Evolutionary conservation across 306 rosid genomes (phyloP), one percentile per base, ranked within the genome.

Genomic region (Geum urbanum): DNA sequence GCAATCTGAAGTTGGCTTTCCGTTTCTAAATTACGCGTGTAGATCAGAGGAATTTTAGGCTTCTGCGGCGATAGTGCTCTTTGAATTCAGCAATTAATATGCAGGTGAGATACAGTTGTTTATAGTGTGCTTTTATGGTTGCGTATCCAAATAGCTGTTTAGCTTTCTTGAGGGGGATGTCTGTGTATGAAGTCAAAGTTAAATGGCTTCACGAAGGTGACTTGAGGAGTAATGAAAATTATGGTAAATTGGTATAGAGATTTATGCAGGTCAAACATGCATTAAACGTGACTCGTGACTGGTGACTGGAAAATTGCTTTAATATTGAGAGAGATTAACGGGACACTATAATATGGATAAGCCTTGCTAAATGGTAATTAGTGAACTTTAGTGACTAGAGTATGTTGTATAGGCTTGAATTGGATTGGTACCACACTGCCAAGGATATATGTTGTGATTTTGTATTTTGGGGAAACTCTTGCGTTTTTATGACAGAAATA

Each of bases 51-150:
- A 22, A 43, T 2, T 19, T 43, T 53, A 54, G 74, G 37, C 37
- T 32, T 32, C 37, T 32, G 74, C 52, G 27, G 39, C 43, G 41
- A 32, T 3, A 14, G 64, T 43, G 20, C 9, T 69, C 45, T 69
- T 40, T 8, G n/a, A 15, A 7, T 24, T 43, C 55, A 66, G n/a
- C 63, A 35, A 63, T 62, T 67, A 79, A 10, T 45, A 87, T 89
- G 96, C 96, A 90, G 96, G 92, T 86, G 72, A 64, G 86, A 60
- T 45, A 32, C 47, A 45, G 55, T 62, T 72, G 4, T 19, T 54
- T 24, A 14, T 12, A 47, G 41, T 63, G 41, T 63, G 47, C 2
- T 27, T n/a, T 45, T 18, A 14, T 9, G 56, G 5, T 12, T 66
- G 71, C 22, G 37, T 16, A 68, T 50, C 12, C 7, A 11, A 14